phyloP scores from a whole-genome alignment of 345 rosid species.

The Limnanthes douglasii region DNA sequence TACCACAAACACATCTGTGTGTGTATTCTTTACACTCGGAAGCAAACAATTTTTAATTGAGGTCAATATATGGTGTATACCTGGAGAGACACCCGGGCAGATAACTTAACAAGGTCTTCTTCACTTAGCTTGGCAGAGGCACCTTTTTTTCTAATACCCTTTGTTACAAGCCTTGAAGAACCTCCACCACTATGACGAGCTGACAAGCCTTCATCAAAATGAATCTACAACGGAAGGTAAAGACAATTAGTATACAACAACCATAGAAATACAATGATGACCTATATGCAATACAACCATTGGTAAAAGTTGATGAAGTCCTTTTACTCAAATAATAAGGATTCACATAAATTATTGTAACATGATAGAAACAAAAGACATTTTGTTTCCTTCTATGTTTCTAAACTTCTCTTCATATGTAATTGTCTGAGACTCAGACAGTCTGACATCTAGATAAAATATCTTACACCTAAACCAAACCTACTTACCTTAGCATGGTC shows the following conservation, averaged over 20 bases:
- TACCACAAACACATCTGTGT: neutral
- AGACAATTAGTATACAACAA: neutral
- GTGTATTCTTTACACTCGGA: too few relatives aligned
- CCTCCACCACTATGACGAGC: conserved; percentile 70
- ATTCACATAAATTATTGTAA: too few relatives aligned
- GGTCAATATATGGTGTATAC: conserved; percentile 21
- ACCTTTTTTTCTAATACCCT: conserved; percentile 63
- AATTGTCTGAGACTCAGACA: neutral
- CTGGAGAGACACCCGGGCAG: conserved; percentile 79
- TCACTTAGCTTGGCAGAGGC: conserved; percentile 73
- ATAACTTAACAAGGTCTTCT: conserved; percentile 78
- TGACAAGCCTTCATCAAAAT: conserved; percentile 87
- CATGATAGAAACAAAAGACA: too few relatives aligned
- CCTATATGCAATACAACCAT: too few relatives aligned
- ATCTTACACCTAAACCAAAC: too few relatives aligned
- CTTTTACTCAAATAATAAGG: too few relatives aligned
- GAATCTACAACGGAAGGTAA: conserved; percentile 39
- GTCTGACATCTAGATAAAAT: too few relatives aligned
- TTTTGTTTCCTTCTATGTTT: too few relatives aligned
- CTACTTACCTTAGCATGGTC: conserved; percentile 73
- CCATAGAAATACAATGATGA: neutral
- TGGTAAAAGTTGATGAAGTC: too few relatives aligned
- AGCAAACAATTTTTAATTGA: too few relatives aligned
- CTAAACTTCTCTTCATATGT: too few relatives aligned
- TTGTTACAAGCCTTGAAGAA: conserved; percentile 44